Evolutionary conservation across 306 rosid genomes (phyloP).

Genomic region (Gastrolobium villosum): DNA sequence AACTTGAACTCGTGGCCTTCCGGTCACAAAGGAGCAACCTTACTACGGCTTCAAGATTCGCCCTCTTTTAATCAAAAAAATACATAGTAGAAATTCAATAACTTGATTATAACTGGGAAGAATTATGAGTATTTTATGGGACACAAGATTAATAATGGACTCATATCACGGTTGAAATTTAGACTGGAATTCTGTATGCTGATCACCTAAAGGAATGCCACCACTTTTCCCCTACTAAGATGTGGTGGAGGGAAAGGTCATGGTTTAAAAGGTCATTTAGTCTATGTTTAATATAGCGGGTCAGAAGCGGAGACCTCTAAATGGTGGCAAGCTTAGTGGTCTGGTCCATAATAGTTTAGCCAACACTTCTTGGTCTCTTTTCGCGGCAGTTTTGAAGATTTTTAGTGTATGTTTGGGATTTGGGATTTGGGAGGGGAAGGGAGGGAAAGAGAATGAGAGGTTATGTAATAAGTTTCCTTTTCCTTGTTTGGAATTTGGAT

Average conservation of each 20-base stretch:
- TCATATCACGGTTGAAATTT: conserved; percentile 22
- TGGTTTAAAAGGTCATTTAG: not conserved
- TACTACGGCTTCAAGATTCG: no score
- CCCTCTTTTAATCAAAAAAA: not conserved
- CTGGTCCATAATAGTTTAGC: not conserved
- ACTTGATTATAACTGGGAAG: not conserved
- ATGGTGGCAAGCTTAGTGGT: conserved; percentile 6
- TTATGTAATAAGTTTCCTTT: not conserved
- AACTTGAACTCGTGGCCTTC: no score
- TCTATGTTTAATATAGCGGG: not conserved
- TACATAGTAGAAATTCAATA: not conserved
- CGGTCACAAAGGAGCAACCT: no score
- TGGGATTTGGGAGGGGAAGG: conserved; percentile 2
- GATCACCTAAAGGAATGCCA: not conserved
- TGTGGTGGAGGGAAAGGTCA: not conserved
- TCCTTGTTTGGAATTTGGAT: not conserved
- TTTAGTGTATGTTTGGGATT: not conserved
- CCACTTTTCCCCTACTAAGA: conserved; percentile 2
- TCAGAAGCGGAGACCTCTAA: not conserved
- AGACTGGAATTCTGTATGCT: conserved; percentile 16
- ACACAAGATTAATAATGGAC: not conserved
- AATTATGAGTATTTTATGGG: not conserved
- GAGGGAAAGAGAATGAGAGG: not conserved
- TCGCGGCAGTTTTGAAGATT: not conserved
- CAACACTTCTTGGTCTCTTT: not conserved